Conservation (phyloP, 148 eudicot genomes). For the Heliosperma pusillum region DNA sequence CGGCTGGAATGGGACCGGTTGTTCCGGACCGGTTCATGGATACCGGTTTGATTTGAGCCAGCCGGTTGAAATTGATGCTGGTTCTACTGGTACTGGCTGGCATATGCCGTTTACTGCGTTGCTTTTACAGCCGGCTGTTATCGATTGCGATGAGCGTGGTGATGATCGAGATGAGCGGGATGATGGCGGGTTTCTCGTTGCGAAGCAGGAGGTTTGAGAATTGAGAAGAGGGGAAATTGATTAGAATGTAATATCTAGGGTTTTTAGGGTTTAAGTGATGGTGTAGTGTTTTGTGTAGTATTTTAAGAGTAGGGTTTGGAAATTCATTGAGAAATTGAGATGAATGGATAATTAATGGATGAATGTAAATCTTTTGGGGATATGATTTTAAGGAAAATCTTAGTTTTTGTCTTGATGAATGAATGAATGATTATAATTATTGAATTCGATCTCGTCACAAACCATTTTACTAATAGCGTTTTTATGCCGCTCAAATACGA, state of each 20-base stretch:
- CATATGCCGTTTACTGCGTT: conserved; percentile 19
- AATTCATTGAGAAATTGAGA: not conserved
- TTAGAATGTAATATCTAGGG: not conserved
- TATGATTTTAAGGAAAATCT: not conserved
- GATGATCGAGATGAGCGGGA: not conserved
- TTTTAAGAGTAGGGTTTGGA: not conserved
- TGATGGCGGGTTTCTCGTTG: not conserved
- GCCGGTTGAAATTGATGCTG: not conserved
- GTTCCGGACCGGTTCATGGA: not conserved
- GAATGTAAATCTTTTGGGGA: conserved; percentile 13
- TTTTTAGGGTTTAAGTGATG: conserved; percentile 1
- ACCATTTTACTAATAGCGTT: too few relatives aligned
- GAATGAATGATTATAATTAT: too few relatives aligned
- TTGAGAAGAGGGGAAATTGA: not conserved
- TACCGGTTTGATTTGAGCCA: conserved; percentile 13
- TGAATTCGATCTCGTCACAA: too few relatives aligned
- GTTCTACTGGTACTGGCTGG: not conserved
- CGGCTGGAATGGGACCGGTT: not conserved
- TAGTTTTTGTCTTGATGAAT: not conserved
- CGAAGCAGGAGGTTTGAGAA: conserved; percentile 15
- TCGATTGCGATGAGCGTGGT: not conserved
- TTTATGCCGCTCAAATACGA: too few relatives aligned
- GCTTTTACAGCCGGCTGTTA: not conserved
- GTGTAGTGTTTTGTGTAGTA: not conserved
- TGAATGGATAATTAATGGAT: not conserved